phyloP scores from a whole-genome alignment of 768 basidiomycete genomes.

The Crepidotus variabilis region DNA sequence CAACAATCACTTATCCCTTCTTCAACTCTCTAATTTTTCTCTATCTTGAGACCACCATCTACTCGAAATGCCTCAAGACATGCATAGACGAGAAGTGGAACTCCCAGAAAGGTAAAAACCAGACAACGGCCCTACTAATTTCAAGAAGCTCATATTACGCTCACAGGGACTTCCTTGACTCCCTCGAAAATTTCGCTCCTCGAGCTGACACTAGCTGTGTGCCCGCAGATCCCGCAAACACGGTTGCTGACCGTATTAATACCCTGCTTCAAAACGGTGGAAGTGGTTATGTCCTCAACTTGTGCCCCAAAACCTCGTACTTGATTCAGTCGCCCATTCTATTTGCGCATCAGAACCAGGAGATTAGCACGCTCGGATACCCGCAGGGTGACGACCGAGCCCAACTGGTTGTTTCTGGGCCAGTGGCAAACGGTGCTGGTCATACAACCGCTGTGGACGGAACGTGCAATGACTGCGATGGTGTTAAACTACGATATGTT shows the following conservation, averaged over 20 bases:
- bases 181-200: background rate
- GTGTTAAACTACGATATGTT: slow-evolving; percentile 64
- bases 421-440: slow-evolving; percentile 55
- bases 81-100: background rate
- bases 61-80: background rate
- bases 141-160: background rate
- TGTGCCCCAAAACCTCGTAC: slow-evolving; percentile 66
- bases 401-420: slow-evolving; percentile 63
- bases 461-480: slow-evolving; percentile 53
- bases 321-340: slow-evolving; percentile 60
- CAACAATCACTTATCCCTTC: background rate
- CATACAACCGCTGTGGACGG: slow-evolving; percentile 76
- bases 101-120: background rate
- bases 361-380: slow-evolving; percentile 78
- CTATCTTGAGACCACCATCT: too few species aligned
- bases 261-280: slow-evolving; percentile 61
- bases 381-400: slow-evolving; percentile 68
- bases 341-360: slow-evolving; percentile 67
- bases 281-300: slow-evolving; percentile 56
- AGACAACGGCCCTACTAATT: background rate
- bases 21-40: background rate
- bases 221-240: slow-evolving; percentile 51
- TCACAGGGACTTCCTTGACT: background rate
- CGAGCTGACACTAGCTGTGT: slow-evolving; percentile 23
- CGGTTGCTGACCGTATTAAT: slow-evolving; percentile 67